Evolutionary conservation across 768 basidiomycete genomes (phyloP), one percentile per base, ranked within the genome.

Genomic region (Crepidotus variabilis): DNA sequence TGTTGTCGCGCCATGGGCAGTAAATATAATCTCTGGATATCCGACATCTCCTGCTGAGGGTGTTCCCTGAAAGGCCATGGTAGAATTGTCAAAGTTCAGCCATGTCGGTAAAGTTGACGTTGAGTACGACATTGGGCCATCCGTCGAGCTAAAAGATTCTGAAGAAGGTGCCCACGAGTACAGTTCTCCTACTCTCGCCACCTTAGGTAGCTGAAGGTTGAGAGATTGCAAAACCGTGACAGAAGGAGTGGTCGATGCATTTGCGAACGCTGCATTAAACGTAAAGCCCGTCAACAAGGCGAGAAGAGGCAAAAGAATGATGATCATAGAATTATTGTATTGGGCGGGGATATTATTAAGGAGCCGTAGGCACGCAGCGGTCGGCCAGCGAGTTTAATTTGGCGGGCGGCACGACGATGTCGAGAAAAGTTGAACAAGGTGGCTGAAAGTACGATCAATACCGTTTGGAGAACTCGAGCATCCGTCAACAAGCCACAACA

Each of bases 151-250:
- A 71, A 95, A 96, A 0, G 94, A 93, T 50, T 70, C 65, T 2
- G 75, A 64, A 59, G 87, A 80, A 62, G 91, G 78, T 13, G 84
- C 69, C 87, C 92, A 98, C 48, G 77, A 74, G 68, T 82, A 98
- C 46, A 76, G 74, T 53, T 80, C 61, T 65, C 76, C 74, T 36
- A 86, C 70, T 57, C 91, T 85, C 20, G 92, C 93, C 58, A 97
- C 82, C 45, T 79, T 77, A 18, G 94, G 93, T 46, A 85, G 81
- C 72, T 98, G 95, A 32, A 76, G 74, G 58, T 83, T 77, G 39
- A 92, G 73, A 24, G 90, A 83, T 66, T 81, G 80, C 49, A 74
- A 65, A 46, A 94, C 75, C 55, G 68, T 72, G 45, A 68, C 63
- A 43, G 64, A 60, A 24, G 63, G 23, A 56, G 82, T 75, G 55